Conservation (phyloP, 2,329 filamentous ascomycete genomes). For the Calycina marina region DNA sequence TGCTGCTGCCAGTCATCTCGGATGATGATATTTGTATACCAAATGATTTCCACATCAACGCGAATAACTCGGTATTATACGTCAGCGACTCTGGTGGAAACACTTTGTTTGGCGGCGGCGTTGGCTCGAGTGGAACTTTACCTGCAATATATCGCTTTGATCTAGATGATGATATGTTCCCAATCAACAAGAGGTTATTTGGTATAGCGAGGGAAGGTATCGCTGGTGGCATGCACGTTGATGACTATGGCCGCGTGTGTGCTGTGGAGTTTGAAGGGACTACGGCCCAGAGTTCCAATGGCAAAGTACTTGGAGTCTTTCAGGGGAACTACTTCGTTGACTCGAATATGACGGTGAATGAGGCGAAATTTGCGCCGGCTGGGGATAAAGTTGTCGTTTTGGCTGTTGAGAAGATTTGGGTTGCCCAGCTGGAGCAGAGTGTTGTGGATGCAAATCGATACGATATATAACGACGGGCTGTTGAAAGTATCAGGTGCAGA, state of each 20-base stretch:
- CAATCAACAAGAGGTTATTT: conserved; percentile 1
- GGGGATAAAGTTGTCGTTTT: too few species aligned
- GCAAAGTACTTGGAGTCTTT: conserved; percentile 1
- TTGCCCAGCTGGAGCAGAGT: too few species aligned
- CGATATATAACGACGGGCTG: too few species aligned
- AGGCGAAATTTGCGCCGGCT: too few species aligned
- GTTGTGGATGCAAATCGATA: too few species aligned
- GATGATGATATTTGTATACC: conserved; percentile 1
- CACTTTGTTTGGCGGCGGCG: neutral
- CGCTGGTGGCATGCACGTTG: conserved; percentile 2
- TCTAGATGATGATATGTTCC: neutral
- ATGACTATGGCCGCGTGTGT: conserved; percentile 2
- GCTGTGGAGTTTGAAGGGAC: conserved; percentile 2
- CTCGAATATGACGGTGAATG: too few species aligned
- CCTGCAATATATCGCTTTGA: conserved; percentile 2
- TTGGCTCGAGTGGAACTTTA: neutral
- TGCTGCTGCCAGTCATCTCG: conserved; percentile 1
- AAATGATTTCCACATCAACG: neutral
- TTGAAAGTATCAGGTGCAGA: too few species aligned
- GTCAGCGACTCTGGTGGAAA: neutral
- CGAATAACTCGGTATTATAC: neutral
- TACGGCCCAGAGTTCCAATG: neutral
- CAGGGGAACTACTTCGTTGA: too few species aligned
- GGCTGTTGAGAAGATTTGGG: too few species aligned
- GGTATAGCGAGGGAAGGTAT: conserved; percentile 1